These are phyloP conservation scores for Vanrija pseudolonga DNA, from an alignment of 1,284 basidiomycete genomes.

Conservation along the genomic window DNA sequence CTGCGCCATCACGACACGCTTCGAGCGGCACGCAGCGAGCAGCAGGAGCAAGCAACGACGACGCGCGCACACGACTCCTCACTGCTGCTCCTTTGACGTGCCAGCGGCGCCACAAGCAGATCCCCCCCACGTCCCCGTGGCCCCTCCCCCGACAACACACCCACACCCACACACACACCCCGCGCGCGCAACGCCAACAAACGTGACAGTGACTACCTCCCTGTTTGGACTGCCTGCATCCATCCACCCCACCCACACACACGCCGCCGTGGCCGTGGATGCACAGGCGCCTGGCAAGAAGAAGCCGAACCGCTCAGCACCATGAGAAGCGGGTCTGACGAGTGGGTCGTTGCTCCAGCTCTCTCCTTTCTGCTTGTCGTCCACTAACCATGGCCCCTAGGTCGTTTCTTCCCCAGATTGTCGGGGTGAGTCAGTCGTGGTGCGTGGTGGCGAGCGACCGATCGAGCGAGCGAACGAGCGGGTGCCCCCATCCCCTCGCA, in stretches of 20 bases:
- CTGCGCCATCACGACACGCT: too few species aligned
- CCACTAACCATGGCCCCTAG: conserved; percentile 27
- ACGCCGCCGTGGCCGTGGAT: neutral
- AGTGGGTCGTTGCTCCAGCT: neutral
- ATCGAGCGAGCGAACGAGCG: too few species aligned
- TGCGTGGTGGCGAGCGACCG: neutral
- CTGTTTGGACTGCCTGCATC: neutral
- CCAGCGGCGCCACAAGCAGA: too few species aligned
- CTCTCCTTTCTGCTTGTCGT: neutral
- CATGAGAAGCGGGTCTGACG: too few species aligned
- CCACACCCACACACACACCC: neutral
- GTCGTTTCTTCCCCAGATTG: conserved; percentile 48
- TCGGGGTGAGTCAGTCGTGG: conserved; percentile 43
- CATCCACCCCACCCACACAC: too few species aligned
- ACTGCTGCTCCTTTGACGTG: too few species aligned
- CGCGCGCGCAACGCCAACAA: neutral
- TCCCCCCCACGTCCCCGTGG: too few species aligned
- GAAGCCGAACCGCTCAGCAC: too few species aligned
- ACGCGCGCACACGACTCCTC: too few species aligned
- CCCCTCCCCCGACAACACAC: too few species aligned
- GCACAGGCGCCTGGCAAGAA: neutral
- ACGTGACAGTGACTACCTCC: neutral
- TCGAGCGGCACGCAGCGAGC: too few species aligned
- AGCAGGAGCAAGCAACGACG: too few species aligned
- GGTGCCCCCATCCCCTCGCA: neutral